Evolutionary conservation across 352 stramenopile species (phyloP), one percentile per base, ranked within the genome.

Genomic region (Phytopythium ostracodes): DNA sequence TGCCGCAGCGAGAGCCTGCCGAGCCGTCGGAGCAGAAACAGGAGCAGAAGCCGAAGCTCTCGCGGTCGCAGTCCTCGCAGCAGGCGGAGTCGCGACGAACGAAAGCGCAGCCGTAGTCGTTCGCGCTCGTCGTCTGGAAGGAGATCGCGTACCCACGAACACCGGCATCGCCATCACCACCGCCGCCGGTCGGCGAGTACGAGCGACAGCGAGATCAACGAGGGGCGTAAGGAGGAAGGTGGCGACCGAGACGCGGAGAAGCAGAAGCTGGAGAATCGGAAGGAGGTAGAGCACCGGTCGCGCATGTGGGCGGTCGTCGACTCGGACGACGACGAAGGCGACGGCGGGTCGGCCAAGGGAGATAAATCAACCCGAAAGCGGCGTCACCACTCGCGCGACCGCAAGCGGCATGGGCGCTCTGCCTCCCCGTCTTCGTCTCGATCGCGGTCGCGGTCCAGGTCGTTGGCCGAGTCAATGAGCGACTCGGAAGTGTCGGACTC

Each of bases 281-380:
- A 76, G 53, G 36, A 77, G 17, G 71, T 77, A n/a, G 63, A 49
- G 53, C 63, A 76, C 43, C 58, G 73, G 12, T 76, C 73, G 57
- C 68, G 71, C 10, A 82, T 82, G 68, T 79, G 71, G 70, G 77
- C 68, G 47, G 71, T 75, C 27, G 73, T 79, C 51, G 63, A 79
- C 63, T 79, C 71, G n/a, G 68, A 79, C 31, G 24, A 43, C 10
- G 60, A 65, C 25, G 46, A 60, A 10, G 18, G 2, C 12, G 65
- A 36, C 1, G n/a, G 46, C 46, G 46, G 22, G 9, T 27, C 22
- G 2, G 5, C 24, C 24, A 31, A 54, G 24, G 12, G 24, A 27
- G n/a, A n/a, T n/a, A 17, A 18, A 4, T 8, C 25, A 12, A 12
- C 12, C 24, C 14, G n/a, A 27, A 36, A 10, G 8, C 54, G 38